Percentiles rank a stretch among this genome's conserved stretches.
phyloP scores from a whole-genome alignment of 192 early-diverging fungal species.

The Paraglomus brasilianum region DNA sequence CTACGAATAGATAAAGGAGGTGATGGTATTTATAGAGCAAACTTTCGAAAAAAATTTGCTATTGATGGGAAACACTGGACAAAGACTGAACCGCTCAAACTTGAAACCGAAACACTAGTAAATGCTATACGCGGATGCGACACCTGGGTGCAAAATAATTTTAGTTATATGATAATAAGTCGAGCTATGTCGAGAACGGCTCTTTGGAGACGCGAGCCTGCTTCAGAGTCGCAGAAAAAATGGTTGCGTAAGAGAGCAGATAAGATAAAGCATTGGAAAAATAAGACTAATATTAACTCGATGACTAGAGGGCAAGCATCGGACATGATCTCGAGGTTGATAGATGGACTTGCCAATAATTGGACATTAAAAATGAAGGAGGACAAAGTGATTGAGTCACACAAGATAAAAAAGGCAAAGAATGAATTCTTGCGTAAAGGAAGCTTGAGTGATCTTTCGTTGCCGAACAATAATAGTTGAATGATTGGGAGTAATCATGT shows the following conservation, averaged over 20 bases:
- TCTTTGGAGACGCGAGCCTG: conserved; percentile 53
- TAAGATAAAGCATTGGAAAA: conserved; percentile 31
- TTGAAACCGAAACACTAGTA: conserved; percentile 48
- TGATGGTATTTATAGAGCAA: conserved; percentile 29
- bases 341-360: conserved; percentile 50
- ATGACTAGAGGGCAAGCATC: conserved; percentile 68
- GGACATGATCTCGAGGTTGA: conserved; percentile 62
- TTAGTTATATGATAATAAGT: background rate
- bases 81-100: conserved; percentile 28
- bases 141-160: conserved; percentile 32
- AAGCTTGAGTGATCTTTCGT: background rate
- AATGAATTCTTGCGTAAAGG: background rate
- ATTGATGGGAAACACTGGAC: background rate
- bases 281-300: background rate
- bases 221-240: conserved; percentile 50
- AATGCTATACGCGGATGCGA: conserved; percentile 66
- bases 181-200: conserved; percentile 40
- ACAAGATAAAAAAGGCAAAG: conserved; percentile 9
- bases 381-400: conserved; percentile 31
- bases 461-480: too few relatives aligned
- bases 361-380: conserved; percentile 45
- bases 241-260: conserved; percentile 47
- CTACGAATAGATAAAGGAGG: conserved; percentile 36
- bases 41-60: conserved; percentile 1
- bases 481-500: too few relatives aligned